These are phyloP conservation scores for Acarospora socialis DNA, from an alignment of 2,329 filamentous ascomycete species.

Conservation along the genomic window DNA sequence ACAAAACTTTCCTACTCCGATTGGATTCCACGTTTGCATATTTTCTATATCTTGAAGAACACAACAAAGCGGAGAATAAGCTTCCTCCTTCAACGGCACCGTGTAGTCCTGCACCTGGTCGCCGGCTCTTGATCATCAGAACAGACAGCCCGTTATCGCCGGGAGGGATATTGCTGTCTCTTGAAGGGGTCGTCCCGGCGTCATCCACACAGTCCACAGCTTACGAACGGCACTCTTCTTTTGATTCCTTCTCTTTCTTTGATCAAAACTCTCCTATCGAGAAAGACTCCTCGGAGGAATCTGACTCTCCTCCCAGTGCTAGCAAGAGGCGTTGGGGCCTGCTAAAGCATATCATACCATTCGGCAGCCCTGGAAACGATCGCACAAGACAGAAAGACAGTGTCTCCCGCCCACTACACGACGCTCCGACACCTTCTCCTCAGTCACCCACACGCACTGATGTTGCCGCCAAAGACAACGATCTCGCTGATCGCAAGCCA, in stretches of 20 bases:
- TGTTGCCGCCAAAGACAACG: no score
- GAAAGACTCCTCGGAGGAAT: no score
- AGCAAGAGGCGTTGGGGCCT: constrained; percentile 37
- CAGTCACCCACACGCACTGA: no score
- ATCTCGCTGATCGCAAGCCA: no score
- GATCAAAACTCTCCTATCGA: no score
- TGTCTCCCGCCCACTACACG: no score
- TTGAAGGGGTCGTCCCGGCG: constrained; percentile 39
- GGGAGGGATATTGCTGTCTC: constrained; percentile 44
- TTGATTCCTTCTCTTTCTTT: constrained; percentile 18
- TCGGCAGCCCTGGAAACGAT: constrained; percentile 29
- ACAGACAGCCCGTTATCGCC: constrained; percentile 51
- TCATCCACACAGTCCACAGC: constrained; percentile 20
- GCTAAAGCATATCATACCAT: constrained; percentile 31
- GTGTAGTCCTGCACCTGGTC: constrained; percentile 71
- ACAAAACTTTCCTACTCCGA: constrained; percentile 50
- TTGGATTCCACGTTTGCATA: constrained; percentile 64
- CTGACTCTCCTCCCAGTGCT: no score
- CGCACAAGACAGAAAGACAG: no score
- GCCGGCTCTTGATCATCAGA: constrained; percentile 76
- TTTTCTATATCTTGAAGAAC: constrained; percentile 59
- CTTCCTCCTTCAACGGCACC: constrained; percentile 59
- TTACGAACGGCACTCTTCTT: constrained; percentile 24
- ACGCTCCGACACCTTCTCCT: no score
- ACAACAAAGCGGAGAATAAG: constrained; percentile 47